Evolutionary conservation across 2,329 filamentous ascomycete species (phyloP).

Genomic region (Colletotrichum sublineola): DNA sequence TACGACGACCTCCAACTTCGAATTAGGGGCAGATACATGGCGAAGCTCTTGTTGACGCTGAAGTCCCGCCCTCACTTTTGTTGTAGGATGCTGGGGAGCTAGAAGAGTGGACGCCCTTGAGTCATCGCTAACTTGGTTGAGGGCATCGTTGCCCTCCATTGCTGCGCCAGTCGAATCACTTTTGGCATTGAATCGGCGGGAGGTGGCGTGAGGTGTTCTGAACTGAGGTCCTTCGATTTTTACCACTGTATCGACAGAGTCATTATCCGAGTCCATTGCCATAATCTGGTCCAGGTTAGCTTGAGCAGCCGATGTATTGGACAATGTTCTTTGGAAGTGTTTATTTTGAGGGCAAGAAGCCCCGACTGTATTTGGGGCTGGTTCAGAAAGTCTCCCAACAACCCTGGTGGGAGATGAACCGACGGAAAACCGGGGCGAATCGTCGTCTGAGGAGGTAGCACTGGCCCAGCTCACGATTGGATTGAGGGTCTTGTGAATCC

Average conservation of each 20-base stretch:
- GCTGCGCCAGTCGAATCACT: constrained; percentile 29
- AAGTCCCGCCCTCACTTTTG: neutral
- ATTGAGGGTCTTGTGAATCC: neutral
- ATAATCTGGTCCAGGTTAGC: neutral
- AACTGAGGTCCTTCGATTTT: constrained; percentile 28
- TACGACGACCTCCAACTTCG: constrained; percentile 1
- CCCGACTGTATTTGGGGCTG: neutral
- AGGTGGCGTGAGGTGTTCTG: constrained; percentile 13
- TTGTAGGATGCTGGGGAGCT: neutral
- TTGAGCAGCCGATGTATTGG: neutral
- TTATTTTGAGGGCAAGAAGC: neutral
- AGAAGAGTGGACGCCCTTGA: constrained; percentile 3
- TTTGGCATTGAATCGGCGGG: constrained; percentile 32
- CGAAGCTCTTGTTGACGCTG: constrained; percentile 23
- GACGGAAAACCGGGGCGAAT: neutral
- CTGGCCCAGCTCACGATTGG: constrained; percentile 30
- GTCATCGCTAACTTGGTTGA: neutral
- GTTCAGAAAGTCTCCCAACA: neutral
- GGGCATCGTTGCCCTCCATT: neutral
- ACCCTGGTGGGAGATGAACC: neutral
- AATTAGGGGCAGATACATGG: constrained; percentile 14
- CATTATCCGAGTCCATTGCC: constrained; percentile 19
- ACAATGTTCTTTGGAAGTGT: too few relatives aligned
- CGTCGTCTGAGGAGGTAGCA: constrained; percentile 22
- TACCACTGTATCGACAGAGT: constrained; percentile 30